Conservation (phyloP, 2,329 filamentous ascomycete genomes). For the Parastagonospora avenae region DNA sequence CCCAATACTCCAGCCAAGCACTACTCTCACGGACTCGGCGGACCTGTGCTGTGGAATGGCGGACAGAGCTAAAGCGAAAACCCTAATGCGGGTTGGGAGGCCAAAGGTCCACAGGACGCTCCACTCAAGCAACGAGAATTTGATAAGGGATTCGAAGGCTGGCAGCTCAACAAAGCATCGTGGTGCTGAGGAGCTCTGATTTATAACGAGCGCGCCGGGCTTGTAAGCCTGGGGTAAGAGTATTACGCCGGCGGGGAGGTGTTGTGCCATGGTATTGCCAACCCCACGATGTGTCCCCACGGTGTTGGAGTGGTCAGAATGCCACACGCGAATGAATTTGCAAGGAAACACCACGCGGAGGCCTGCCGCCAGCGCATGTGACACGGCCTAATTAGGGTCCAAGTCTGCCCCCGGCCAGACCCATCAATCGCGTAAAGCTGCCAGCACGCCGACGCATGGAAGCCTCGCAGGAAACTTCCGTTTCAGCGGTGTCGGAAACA, state of each 20-base stretch:
- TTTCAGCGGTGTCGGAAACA: conserved; percentile 10
- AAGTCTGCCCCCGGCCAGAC: not conserved
- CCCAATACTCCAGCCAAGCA: conserved; percentile 25
- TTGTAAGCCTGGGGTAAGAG: not conserved
- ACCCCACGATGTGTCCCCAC: conserved; percentile 23
- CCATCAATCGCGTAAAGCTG: not conserved
- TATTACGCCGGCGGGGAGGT: not conserved
- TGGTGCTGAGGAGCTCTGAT: not conserved
- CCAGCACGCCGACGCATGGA: conserved; percentile 7
- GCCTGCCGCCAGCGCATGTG: conserved; percentile 12
- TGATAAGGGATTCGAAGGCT: conserved; percentile 9
- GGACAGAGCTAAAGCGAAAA: conserved; percentile 11
- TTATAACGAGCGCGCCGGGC: conserved; percentile 1
- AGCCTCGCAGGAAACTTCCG: conserved; percentile 16
- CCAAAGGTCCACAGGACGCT: conserved; percentile 10
- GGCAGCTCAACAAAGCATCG: not conserved
- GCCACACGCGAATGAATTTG: conserved; percentile 24
- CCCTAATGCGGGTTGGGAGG: not conserved
- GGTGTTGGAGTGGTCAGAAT: conserved; percentile 9
- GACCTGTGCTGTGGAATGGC: conserved; percentile 2
- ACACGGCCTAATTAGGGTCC: conserved; percentile 13
- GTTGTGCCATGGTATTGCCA: not conserved
- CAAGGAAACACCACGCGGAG: conserved; percentile 15
- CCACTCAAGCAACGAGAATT: conserved; percentile 12
- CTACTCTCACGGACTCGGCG: conserved; percentile 15